Evolutionary conservation across 108 stramenopile species (phyloP), one percentile per base, ranked within the genome.

Genomic region (Skeletonema potamos): DNA sequence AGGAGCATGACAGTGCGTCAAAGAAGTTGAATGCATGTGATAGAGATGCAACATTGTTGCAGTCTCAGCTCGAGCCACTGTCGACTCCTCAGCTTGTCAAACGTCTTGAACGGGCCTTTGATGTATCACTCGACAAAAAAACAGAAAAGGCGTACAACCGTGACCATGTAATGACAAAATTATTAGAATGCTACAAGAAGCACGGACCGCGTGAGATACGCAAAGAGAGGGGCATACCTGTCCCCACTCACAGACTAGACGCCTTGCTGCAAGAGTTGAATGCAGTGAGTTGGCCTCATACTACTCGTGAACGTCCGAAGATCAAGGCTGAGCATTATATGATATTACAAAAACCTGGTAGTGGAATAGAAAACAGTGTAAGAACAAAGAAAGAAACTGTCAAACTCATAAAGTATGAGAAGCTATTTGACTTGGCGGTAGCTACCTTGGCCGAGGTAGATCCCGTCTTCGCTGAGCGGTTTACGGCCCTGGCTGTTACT

Each of bases 401-500:
- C 24, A 91, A 88, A 63, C 48, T 87, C 22, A 41, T 60, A 32
- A 76, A 74, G 32, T 79, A 88, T 64, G 58, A 48, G 2, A 26
- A n/a, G 2, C 41, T 91, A 22, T 91, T 86, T 76, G 79, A 84
- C 17, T 41, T 70, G 55, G 89, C 89, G 3, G 62, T 75, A 2
- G 58, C 70, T 32, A 74, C 87, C 4, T 43, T 91, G 20, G 41
- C 46, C 12, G 72, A 83, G 36, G 70, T 82, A 20, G 87, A 91
- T 73, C 55, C 73, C 26, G 67, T 22, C 12, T 90, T 86, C 75
- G 79, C 81, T 6, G 18, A 67, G 10, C 64, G 64, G 1, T 88
- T 88, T 61, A 86, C 87, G 12, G 86, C 87, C 4, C 33, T 91
- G 15, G 89, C 89, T 1, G 84, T 91, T 1, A 91, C 89, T 0